A percentile compares a stretch with the other conserved stretches of the same genome.
Evolutionary conservation across 768 basidiomycete species (phyloP).

Genomic region (Podaxis pistillaris): DNA sequence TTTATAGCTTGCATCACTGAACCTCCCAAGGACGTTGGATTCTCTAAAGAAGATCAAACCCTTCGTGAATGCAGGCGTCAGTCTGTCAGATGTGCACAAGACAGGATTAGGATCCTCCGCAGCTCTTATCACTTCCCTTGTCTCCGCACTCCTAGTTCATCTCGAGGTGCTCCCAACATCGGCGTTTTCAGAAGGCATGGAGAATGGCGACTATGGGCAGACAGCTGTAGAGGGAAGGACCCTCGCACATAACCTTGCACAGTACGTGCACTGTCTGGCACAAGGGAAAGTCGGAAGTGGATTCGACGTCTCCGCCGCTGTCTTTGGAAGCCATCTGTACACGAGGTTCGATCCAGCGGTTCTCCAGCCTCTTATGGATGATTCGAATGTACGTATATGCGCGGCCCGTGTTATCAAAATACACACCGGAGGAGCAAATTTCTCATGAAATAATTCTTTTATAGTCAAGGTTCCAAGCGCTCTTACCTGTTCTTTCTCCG

Average conservation of each 20-base stretch:
- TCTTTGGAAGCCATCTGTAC: slow-evolving; percentile 94
- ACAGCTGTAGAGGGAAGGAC: slow-evolving; percentile 25
- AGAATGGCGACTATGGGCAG: slow-evolving; percentile 30
- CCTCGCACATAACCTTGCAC: slow-evolving; percentile 89
- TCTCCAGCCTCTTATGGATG: slow-evolving; percentile 62
- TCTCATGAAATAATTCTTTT: slow-evolving; percentile 8
- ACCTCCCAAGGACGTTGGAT: slow-evolving; percentile 58
- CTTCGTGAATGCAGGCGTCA: slow-evolving; percentile 69
- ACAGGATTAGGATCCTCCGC: slow-evolving; percentile 97
- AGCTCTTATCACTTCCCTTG: slow-evolving; percentile 93
- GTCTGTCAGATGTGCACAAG: slow-evolving; percentile 86
- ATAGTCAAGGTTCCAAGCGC: slow-evolving; percentile 26
- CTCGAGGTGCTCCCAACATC: slow-evolving; percentile 56
- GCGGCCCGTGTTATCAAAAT: neutral
- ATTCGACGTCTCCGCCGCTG: slow-evolving; percentile 93
- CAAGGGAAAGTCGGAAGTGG: slow-evolving; percentile 99
- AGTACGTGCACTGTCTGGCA: slow-evolving; percentile 92
- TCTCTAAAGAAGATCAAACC: slow-evolving; percentile 72
- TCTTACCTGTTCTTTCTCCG: slow-evolving; percentile 58
- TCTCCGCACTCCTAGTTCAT: slow-evolving; percentile 81
- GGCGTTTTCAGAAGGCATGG: slow-evolving; percentile 42
- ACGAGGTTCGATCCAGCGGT: slow-evolving; percentile 79
- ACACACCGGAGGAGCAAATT: neutral
- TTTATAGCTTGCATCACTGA: slow-evolving; percentile 57
- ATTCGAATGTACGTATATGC: slow-evolving; percentile 39